Evolutionary conservation across 2,329 filamentous ascomycete genomes (phyloP).

Genomic region (Aspergillus vadensis): DNA sequence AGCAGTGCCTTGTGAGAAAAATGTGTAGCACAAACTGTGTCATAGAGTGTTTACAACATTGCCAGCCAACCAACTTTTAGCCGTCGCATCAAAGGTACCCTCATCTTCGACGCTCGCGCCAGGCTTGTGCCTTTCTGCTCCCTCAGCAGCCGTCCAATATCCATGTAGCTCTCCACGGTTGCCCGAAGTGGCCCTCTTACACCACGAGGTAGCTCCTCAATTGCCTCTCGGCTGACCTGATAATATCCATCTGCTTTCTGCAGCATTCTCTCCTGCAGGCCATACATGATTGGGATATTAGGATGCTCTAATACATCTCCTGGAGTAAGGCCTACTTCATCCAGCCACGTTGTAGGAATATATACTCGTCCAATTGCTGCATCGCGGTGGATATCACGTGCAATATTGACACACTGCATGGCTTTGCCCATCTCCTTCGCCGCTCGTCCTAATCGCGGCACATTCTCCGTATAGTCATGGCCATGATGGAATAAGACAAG

Average conservation of each 20-base stretch:
- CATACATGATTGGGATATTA: slow-evolving; percentile 20
- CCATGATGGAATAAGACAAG: slow-evolving; percentile 23
- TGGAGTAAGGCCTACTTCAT: slow-evolving; percentile 52
- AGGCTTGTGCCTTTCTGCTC: neutral
- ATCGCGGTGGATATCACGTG: slow-evolving; percentile 70
- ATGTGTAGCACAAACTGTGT: too few relatives aligned
- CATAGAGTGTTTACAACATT: neutral
- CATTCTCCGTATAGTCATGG: neutral
- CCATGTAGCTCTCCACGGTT: slow-evolving; percentile 74
- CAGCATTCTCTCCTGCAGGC: slow-evolving; percentile 57
- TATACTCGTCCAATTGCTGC: slow-evolving; percentile 68
- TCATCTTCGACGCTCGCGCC: neutral
- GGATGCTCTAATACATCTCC: slow-evolving; percentile 13
- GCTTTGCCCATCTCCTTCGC: slow-evolving; percentile 64
- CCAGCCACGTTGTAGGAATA: slow-evolving; percentile 65
- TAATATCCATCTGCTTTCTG: slow-evolving; percentile 65
- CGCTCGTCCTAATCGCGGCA: slow-evolving; percentile 23
- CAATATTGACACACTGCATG: slow-evolving; percentile 77
- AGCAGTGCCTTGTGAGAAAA: too few relatives aligned
- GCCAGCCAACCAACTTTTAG: neutral
- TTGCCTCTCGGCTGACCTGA: slow-evolving; percentile 54
- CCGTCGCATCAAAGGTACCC: neutral
- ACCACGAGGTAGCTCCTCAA: slow-evolving; percentile 62
- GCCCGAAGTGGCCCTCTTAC: slow-evolving; percentile 66
- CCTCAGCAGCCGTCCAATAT: slow-evolving; percentile 58